Evolutionary conservation across 1,284 basidiomycete genomes (phyloP), one percentile per base, ranked within the genome.

Genomic region (Pascua sp.): DNA sequence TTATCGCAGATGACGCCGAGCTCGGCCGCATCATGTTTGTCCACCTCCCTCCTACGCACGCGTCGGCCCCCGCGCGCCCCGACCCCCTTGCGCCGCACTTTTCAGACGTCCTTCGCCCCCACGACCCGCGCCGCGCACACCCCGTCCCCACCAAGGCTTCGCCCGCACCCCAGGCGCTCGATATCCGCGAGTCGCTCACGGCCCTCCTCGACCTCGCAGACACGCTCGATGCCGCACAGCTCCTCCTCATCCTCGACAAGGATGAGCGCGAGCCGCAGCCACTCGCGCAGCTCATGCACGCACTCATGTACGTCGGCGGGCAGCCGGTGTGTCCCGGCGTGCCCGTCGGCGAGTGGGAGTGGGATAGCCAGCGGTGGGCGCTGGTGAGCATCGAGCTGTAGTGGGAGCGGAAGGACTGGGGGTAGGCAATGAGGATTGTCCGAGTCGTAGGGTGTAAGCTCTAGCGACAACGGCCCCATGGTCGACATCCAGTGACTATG

Each of bases 321-420:
- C 63, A 67, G 47, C 70, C 76, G 5, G 49, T 77, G 12, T 61
- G 65, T 45, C 69, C 68, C 18, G 69, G 71, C 16, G 65, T 55
- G 3, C 57, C 71, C 16, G 67, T 71, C 36, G 71, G 70, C 17
- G 73, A 71, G 9, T 76, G 70, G 65, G 70, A 73, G 36, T 78
- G 74, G 72, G 72, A 78, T 58, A 52, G 62, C 12, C 64, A 53
- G 37, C 65, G 67, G 37, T 78, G 75, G 75, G 74, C 75, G 11
- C 58, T 78, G 57, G 73, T 78, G 11, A 73, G 70, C n/a, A 69
- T 78, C 61, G 76, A 78, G 59, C 54, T 76, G 59, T 76, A 64
- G 63, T n/a, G 15, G 17, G 49, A 36, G 11, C 13, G 18, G 40
- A 15, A 9, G 40, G 40, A 10, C 40, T 41, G 40, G 9, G 40